phyloP scores from a whole-genome alignment of 805 yeast genomes.

The Limtongia smithiae region DNA sequence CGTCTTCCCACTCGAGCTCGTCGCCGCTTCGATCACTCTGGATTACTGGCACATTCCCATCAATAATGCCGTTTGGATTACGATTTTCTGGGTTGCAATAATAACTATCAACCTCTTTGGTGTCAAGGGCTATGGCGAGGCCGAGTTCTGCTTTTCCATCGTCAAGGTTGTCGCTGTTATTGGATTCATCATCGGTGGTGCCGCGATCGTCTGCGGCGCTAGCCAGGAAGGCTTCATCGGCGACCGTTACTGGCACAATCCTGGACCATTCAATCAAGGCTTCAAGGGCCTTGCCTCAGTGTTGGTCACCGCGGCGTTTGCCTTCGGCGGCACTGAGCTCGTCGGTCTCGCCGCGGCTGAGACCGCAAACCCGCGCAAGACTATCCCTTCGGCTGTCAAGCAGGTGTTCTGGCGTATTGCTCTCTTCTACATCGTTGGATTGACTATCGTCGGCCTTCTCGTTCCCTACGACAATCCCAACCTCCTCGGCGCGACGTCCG shows the following conservation, averaged over 20 bases:
- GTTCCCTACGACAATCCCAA: conserved; percentile 59
- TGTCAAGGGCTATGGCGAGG: conserved; percentile 61
- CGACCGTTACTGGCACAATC: conserved; percentile 55
- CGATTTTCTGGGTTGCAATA: conserved; percentile 52
- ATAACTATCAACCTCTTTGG: conserved; percentile 51
- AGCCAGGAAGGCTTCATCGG: conserved; percentile 58
- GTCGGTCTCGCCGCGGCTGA: conserved; percentile 77
- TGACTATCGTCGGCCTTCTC: conserved; percentile 57
- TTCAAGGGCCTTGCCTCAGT: conserved; percentile 70
- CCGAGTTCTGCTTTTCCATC: conserved; percentile 58
- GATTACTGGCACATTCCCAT: conserved; percentile 48
- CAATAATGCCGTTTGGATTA: conserved; percentile 56
- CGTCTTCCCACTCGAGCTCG: conserved; percentile 62
- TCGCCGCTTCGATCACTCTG: conserved; percentile 57
- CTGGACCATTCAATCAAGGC: conserved; percentile 58
- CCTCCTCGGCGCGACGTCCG: conserved; percentile 45
- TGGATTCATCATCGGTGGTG: conserved; percentile 60
- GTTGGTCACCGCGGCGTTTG: conserved; percentile 71
- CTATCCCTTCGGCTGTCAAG: conserved; percentile 70
- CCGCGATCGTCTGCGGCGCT: conserved; percentile 54
- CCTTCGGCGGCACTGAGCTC: conserved; percentile 75
- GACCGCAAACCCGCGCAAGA: conserved; percentile 59
- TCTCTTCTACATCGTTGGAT: conserved; percentile 61
- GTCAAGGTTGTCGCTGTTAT: conserved; percentile 56
- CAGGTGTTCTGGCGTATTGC: conserved; percentile 81